Conservation (phyloP, 2,329 filamentous ascomycete genomes). For the Neopestalotiopsis sp. region DNA sequence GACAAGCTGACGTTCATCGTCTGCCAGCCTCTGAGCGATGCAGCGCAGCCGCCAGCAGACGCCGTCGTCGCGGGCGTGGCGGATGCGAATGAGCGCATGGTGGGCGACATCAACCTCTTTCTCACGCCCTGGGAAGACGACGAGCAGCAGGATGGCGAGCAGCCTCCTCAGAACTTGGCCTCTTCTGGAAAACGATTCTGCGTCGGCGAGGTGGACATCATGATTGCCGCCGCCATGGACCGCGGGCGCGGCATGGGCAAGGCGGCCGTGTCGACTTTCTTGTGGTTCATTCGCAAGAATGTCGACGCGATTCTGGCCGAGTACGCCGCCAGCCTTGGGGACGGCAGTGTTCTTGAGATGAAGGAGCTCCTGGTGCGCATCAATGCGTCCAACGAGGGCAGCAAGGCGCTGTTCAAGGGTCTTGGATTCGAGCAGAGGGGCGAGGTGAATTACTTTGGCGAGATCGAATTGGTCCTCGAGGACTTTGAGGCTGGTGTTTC, state of each 20-base stretch:
- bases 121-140: slow-evolving; percentile 65
- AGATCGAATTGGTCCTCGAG: slow-evolving; percentile 55
- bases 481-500: slow-evolving; percentile 26
- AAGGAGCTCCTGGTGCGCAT: slow-evolving; percentile 63
- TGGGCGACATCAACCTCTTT: slow-evolving; percentile 84
- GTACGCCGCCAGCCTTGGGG: slow-evolving; percentile 40
- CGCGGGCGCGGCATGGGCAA: slow-evolving; percentile 31
- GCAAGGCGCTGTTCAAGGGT: slow-evolving; percentile 55
- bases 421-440: slow-evolving; percentile 59
- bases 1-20: slow-evolving; percentile 95
- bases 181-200: slow-evolving; percentile 35
- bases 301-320: slow-evolving; percentile 60
- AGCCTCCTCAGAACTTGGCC: slow-evolving; percentile 19
- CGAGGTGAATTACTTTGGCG: slow-evolving; percentile 63
- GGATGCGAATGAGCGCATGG: slow-evolving; percentile 64
- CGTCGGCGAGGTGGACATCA: slow-evolving; percentile 37
- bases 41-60: background rate
- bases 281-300: slow-evolving; percentile 69
- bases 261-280: slow-evolving; percentile 66
- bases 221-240: slow-evolving; percentile 32
- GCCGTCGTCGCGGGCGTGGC: slow-evolving; percentile 43
- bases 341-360: slow-evolving; percentile 32
- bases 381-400: slow-evolving; percentile 58
- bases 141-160: slow-evolving; percentile 36
- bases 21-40: slow-evolving; percentile 57